Evolutionary conservation across 1,284 basidiomycete genomes (phyloP), one percentile per base, ranked within the genome.

Genomic region (Sanghuangporus sanghuang): DNA sequence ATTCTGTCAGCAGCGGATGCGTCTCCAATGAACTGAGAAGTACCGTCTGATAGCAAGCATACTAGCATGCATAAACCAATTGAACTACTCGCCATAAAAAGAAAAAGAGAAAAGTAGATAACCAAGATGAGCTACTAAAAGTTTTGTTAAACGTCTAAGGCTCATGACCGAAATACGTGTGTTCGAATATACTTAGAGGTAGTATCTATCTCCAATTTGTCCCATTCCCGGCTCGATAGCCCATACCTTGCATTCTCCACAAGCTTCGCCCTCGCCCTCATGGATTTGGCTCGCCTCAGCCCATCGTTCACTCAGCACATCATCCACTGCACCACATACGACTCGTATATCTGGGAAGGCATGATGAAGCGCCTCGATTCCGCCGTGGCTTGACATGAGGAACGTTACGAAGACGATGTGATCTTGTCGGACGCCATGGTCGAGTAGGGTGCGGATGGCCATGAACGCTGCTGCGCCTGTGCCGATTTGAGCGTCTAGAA

Each of bases 391-490:
- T 3, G 93, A 89, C 44, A 96, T 89, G n/a, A 98, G 79, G 77
- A 96, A 92, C 0, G 93, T 89, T 23, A 96, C 84, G 71, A 95
- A 94, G 63, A 95, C 85, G 70, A 95, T 94, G 70, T 89, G 87
- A 53, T 89, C 82, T 71, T 95, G 85, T 67, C 73, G 84, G 7
- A 98, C 89, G n/a, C 96, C 95, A 71, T 99, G 96, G 72, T 99
- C 96, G 32, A 98, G 82, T 16, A 98, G 79, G 4, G 97, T 86
- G n/a, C 96, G 89, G 63, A 99, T 92, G 0, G 95, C 92, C 96
- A 98, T 98, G 74, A 96, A 90, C 0, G 93, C 95, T 3, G 96
- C 88, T 0, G 96, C 96, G 2, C 90, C 96, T 0, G 96, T 98
- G 4, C 94, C 95, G 74, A 98, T 95, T 86, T 96, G 67, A 3